Evolutionary conservation across 495 filamentous ascomycete genomes (phyloP), one percentile per base, ranked within the genome.

Genomic region (Trichoderma asperelloides): DNA sequence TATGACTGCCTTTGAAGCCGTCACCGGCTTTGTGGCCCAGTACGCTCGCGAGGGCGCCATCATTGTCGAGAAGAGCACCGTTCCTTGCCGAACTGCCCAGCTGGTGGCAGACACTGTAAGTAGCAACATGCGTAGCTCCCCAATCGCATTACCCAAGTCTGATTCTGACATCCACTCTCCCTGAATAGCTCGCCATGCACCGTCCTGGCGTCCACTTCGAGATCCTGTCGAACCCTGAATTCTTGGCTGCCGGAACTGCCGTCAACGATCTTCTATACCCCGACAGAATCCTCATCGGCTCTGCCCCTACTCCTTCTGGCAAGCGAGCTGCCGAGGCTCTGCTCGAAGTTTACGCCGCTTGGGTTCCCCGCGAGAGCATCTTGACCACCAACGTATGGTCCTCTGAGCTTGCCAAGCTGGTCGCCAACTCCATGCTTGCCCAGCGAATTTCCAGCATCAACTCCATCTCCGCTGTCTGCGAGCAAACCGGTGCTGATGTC

Each of bases 401-500:
- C 9, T 90, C 89, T 0, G 91, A 95, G 76, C 80, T 95, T 8
- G 80, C 89, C 7, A 95, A 94, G 75, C 80, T 95, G 3, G 89
- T 89, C 1, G 89, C 91, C 21, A 95, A 95, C 71, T 87, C 90
- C 6, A 86, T 95, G 81, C 79, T 95, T 21, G 91, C 91, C 1
- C 91, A 95, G 73, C 84, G 91, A 28, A 92, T 95, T 70, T 91
- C 88, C 76, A 91, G 87, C 75, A 88, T 93, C 72, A 95, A 96
- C 75, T 86, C 90, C 11, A 85, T 94, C 64, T 89, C 85, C 47
- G 89, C 89, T 16, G 89, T 92, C 67, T 95, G 91, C 73, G 91
- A 95, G 74, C 83, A 82, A 51, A 88, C 88, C 3, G 91, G 91
- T 25, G 91, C 91, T 3, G 86, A 92, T 62, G 81, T 94, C 21